Conservation (phyloP, 345 rosid species). For the Dimocarpus longan region DNA sequence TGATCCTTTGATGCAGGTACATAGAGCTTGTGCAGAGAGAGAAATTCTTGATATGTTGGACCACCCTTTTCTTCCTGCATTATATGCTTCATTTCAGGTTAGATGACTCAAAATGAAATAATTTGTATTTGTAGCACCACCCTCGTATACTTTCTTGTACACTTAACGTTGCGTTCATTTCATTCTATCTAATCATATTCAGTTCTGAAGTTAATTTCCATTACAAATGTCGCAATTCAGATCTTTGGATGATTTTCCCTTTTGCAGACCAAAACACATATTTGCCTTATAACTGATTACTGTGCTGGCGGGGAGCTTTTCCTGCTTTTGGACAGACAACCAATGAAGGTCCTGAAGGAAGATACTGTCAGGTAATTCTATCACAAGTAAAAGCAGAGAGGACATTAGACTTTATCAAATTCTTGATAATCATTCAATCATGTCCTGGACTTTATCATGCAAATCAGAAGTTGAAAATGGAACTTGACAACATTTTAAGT, state of each 20-base stretch:
- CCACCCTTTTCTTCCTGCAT: constrained; percentile 97
- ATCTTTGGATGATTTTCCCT: constrained; percentile 6
- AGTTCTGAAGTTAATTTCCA: neutral
- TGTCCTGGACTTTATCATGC: neutral
- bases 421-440: neutral
- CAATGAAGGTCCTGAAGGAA: constrained; percentile 82
- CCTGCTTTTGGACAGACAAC: constrained; percentile 84
- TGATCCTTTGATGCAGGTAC: constrained; percentile 57
- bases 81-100: constrained; percentile 98
- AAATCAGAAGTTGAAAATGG: neutral
- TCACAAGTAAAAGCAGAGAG: neutral
- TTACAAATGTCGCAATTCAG: constrained; percentile 17
- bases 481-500: neutral
- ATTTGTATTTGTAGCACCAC: too few species aligned
- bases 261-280: constrained; percentile 89
- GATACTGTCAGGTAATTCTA: constrained; percentile 76
- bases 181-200: neutral
- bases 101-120: constrained; percentile 1
- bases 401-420: neutral
- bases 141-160: too few species aligned
- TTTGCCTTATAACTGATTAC: constrained; percentile 93
- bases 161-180: too few species aligned
- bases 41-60: constrained; percentile 93
- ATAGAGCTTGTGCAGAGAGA: constrained; percentile 96
- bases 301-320: constrained; percentile 96